Conservation (phyloP, 768 basidiomycete genomes). For the Boletus sensibilis region DNA sequence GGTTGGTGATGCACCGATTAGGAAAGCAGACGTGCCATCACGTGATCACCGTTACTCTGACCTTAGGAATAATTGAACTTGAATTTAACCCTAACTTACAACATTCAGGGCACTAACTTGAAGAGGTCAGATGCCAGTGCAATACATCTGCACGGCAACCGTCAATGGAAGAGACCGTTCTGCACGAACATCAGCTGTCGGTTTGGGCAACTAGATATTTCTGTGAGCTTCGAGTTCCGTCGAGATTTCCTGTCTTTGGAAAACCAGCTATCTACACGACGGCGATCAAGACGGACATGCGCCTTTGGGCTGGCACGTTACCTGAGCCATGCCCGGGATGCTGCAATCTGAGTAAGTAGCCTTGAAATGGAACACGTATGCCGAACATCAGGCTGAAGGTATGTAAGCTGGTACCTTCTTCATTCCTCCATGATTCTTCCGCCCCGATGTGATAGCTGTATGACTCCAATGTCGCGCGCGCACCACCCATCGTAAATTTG, state of each 20-base stretch:
- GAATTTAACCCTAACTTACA: background rate
- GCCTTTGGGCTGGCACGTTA: constrained; percentile 12
- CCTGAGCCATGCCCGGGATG: background rate
- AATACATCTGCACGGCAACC: background rate
- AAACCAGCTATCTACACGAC: constrained; percentile 4
- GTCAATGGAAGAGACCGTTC: background rate
- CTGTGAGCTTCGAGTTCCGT: constrained; percentile 4
- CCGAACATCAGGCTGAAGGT: constrained; percentile 10
- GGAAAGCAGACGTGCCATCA: constrained; percentile 5
- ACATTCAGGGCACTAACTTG: background rate
- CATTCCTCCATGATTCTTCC: constrained; percentile 4
- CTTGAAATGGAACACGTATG: constrained; percentile 12
- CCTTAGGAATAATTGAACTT: background rate
- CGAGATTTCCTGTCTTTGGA: constrained; percentile 8
- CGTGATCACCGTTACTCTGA: constrained; percentile 8
- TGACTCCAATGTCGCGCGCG: background rate
- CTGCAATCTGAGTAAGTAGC: background rate
- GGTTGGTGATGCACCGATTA: background rate
- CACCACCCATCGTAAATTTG: background rate
- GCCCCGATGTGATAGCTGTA: constrained; percentile 23
- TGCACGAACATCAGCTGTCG: background rate
- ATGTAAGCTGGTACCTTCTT: constrained; percentile 9
- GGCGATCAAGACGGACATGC: constrained; percentile 31
- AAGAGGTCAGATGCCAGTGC: background rate
- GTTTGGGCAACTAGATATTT: background rate